Evolutionary conservation across 352 stramenopile genomes (phyloP).

Genomic region (Globisporangium uncinulatum): DNA sequence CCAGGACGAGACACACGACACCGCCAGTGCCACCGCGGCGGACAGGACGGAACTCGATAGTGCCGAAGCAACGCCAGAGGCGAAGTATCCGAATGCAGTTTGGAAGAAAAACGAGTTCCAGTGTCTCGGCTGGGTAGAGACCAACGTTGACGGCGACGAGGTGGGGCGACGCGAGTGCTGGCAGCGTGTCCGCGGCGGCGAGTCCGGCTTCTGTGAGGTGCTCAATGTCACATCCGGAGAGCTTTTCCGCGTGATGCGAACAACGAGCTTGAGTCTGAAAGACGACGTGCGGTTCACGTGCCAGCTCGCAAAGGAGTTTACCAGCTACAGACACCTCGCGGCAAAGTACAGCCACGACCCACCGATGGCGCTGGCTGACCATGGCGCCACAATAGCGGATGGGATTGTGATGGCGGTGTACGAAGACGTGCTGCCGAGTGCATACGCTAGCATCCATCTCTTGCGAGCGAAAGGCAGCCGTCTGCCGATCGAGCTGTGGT

Average conservation of each 20-base stretch:
- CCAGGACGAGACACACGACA: too few species aligned
- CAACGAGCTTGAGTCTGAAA: constrained; percentile 54
- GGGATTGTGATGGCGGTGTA: too few species aligned
- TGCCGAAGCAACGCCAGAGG: neutral
- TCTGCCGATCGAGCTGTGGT: too few species aligned
- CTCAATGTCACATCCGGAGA: constrained; percentile 42
- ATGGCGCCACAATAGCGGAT: neutral
- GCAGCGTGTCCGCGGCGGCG: constrained; percentile 47
- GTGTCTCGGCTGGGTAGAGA: constrained; percentile 8
- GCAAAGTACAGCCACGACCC: constrained; percentile 51
- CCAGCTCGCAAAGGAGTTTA: constrained; percentile 49
- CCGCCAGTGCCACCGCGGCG: too few species aligned
- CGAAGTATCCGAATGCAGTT: constrained; percentile 9
- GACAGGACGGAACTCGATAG: constrained; percentile 1
- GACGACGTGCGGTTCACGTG: constrained; percentile 67
- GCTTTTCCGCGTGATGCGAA: constrained; percentile 60
- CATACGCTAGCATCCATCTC: too few species aligned
- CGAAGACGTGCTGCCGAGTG: too few species aligned
- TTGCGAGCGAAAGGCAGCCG: too few species aligned
- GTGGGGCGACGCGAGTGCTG: constrained; percentile 46
- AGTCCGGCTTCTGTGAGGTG: constrained; percentile 61
- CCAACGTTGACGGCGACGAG: constrained; percentile 29
- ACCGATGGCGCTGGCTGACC: constrained; percentile 20
- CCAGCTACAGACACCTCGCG: constrained; percentile 41
- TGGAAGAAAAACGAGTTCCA: constrained; percentile 20